Evolutionary conservation across 495 filamentous ascomycete genomes (phyloP), one percentile per base, ranked within the genome.

Genomic region (Wilcoxina mikolae): DNA sequence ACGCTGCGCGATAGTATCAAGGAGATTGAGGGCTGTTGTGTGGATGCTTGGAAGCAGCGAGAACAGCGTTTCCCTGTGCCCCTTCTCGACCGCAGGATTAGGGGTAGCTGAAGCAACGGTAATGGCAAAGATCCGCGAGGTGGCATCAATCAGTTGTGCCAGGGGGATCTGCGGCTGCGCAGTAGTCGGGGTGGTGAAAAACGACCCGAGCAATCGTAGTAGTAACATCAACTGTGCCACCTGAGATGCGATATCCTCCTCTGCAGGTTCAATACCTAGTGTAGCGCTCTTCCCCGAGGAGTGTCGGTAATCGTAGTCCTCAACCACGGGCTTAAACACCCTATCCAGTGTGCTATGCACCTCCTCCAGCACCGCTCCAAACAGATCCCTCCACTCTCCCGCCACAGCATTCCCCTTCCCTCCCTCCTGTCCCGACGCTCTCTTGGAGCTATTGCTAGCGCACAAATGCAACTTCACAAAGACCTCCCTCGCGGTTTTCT

Each of bases 91-190:
- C 3, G 59, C 56, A 10, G 43, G 3, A 33, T 66, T 66, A 3
- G 31, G 31, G 20, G 55, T 49, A 7, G 59, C 22, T 20, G 50
- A 41, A 11, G 54, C 44, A 9, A 20, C 20, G n/a, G 50, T 10
- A 11, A 66, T 18, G 3, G 47, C 31, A 18, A 62, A 33, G 43
- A 66, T 58, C 23, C 64, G 58, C 20, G 56, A 57, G 7, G 46
- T 53, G 24, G 63, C 64, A 20, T 47, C 42, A n/a, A 63, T n/a
- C n/a, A 66, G 12, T 9, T 53, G 42, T 3, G 56, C 49, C 10
- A 66, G 26, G 5, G 63, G 64, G 28, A 62, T 53, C 10, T 29
- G 48, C 22, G 65, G 57, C 45, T 65, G 59, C 9, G 33, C 48
- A 27, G 56, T 47, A 4, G 57, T 60, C 3, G 64, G 55, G 10